Evolutionary conservation across 1,139 yeast species (phyloP).

Genomic region (Nadsonia starkeyi-henricii): DNA sequence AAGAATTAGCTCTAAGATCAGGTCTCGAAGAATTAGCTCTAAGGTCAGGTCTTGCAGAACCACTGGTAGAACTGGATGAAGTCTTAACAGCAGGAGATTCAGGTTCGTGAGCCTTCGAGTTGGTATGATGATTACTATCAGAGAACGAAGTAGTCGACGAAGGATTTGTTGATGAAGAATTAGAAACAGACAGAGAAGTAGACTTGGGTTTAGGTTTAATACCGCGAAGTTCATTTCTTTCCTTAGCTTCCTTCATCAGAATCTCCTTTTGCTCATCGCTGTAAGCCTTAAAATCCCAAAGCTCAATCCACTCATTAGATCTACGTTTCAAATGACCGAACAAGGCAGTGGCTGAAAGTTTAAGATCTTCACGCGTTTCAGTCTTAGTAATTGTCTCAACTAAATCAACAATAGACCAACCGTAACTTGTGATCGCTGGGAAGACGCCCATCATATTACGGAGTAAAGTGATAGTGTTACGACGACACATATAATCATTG

Average conservation of each 20-base stretch:
- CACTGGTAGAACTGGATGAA: too few relatives aligned
- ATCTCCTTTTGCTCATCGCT: constrained; percentile 13
- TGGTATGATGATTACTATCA: constrained; percentile 1
- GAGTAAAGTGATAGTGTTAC: constrained; percentile 68
- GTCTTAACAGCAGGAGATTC: neutral
- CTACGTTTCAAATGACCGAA: constrained; percentile 57
- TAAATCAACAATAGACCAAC: constrained; percentile 36
- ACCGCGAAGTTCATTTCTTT: constrained; percentile 8
- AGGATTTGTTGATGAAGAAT: neutral
- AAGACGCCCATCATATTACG: constrained; percentile 52
- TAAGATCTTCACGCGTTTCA: constrained; percentile 71
- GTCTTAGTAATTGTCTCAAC: constrained; percentile 35
- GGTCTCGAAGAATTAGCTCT: neutral
- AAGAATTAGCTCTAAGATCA: neutral
- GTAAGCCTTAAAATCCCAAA: constrained; percentile 18
- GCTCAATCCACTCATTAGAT: constrained; percentile 39
- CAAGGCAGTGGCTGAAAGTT: constrained; percentile 64
- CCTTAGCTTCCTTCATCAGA: constrained; percentile 12
- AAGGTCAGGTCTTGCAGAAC: neutral
- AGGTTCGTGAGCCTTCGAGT: constrained; percentile 3
- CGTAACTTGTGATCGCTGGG: constrained; percentile 59
- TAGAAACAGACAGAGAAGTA: constrained; percentile 1
- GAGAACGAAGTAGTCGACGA: constrained; percentile 1
- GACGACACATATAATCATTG: constrained; percentile 62
- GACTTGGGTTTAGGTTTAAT: constrained; percentile 2